phyloP scores from a whole-genome alignment of 768 basidiomycete genomes.

The Asterophora lycoperdoides region DNA sequence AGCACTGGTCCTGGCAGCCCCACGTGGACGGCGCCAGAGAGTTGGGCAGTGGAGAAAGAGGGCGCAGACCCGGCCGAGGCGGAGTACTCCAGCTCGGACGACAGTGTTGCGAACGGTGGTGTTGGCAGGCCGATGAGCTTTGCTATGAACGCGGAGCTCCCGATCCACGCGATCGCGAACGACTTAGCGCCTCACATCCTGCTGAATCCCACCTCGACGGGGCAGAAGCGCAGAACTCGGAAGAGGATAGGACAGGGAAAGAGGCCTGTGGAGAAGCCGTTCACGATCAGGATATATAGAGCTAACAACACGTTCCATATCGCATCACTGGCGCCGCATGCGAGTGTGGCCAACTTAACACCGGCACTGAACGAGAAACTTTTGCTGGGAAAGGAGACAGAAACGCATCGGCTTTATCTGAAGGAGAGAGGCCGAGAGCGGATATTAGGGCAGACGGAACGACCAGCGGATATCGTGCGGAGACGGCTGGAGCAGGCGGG shows the following conservation, averaged over 20 bases:
- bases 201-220: neutral
- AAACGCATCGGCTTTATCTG: slow-evolving; percentile 67
- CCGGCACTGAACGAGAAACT: slow-evolving; percentile 58
- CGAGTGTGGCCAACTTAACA: slow-evolving; percentile 67
- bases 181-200: slow-evolving; percentile 8
- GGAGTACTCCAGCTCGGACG: slow-evolving; percentile 29
- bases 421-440: slow-evolving; percentile 81
- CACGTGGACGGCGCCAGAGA: slow-evolving; percentile 68
- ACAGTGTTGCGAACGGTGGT: slow-evolving; percentile 15
- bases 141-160: slow-evolving; percentile 3
- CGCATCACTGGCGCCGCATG: slow-evolving; percentile 54
- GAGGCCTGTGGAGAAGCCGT: slow-evolving; percentile 23
- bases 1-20: slow-evolving; percentile 11
- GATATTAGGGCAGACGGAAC: slow-evolving; percentile 73
- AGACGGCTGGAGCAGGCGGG: slow-evolving; percentile 86
- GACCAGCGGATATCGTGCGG: slow-evolving; percentile 80
- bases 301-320: slow-evolving; percentile 70
- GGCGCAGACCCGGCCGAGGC: slow-evolving; percentile 33
- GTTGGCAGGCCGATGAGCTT: slow-evolving; percentile 11
- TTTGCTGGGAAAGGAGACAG: slow-evolving; percentile 43
- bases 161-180: neutral
- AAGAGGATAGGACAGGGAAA: slow-evolving; percentile 6
- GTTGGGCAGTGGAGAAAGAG: slow-evolving; percentile 65
- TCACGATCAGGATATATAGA: slow-evolving; percentile 73
- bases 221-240: neutral